phyloP scores from a whole-genome alignment of 495 filamentous ascomycete genomes.

The Neurospora sp. region DNA sequence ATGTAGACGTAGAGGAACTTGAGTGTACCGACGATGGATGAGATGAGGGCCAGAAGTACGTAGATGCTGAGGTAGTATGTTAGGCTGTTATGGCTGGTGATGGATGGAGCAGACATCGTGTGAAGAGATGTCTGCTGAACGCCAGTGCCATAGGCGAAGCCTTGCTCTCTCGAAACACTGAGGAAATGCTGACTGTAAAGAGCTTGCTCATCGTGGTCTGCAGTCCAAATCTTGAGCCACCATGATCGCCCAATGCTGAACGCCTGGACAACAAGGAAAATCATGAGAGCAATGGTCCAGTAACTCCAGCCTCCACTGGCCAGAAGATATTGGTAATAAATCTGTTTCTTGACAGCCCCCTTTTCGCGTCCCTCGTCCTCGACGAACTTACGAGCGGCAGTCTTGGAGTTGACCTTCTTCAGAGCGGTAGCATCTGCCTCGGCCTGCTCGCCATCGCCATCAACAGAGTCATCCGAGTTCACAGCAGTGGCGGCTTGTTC shows the following conservation, averaged over 20 bases:
- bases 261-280: constrained; percentile 42
- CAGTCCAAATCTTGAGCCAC: constrained; percentile 66
- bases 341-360: constrained; percentile 49
- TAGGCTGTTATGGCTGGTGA: constrained; percentile 25
- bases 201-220: constrained; percentile 22
- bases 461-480: constrained; percentile 30
- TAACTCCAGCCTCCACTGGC: constrained; percentile 55
- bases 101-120: constrained; percentile 13
- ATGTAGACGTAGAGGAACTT: constrained; percentile 49
- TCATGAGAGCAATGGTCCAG: constrained; percentile 46
- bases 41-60: constrained; percentile 44
- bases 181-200: constrained; percentile 7
- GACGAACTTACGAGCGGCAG: constrained; percentile 51
- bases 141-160: constrained; percentile 22
- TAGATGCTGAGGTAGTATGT: constrained; percentile 61
- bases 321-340: constrained; percentile 57
- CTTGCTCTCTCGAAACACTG: constrained; percentile 15
- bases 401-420: constrained; percentile 33
- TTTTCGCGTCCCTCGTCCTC: constrained; percentile 61
- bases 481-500: constrained; percentile 33
- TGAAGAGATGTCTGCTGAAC: constrained; percentile 30
- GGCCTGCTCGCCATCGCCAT: constrained; percentile 13
- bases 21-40: constrained; percentile 46
- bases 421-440: constrained; percentile 26
- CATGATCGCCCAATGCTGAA: constrained; percentile 46